These are phyloP conservation scores for Taxawa tesnikishii DNA, from an alignment of 2,329 filamentous ascomycete genomes.

Conservation along the genomic window DNA sequence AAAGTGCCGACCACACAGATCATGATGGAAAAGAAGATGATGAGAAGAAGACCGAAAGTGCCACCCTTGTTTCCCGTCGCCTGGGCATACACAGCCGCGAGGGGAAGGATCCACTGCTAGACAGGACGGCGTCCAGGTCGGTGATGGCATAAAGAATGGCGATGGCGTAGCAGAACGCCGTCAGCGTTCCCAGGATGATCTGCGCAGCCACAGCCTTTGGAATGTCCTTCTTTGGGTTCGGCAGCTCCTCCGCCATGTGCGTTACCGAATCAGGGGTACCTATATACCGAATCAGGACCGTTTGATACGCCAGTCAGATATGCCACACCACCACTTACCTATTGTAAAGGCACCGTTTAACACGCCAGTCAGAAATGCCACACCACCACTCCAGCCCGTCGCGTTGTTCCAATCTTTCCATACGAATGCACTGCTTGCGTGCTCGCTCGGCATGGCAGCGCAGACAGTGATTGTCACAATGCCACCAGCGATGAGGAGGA, in stretches of 20 bases:
- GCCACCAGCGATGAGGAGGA: constrained; percentile 31
- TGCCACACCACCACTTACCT: constrained; percentile 24
- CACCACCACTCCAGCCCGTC: constrained; percentile 35
- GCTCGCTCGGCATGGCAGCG: constrained; percentile 39
- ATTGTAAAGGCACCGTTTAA: constrained; percentile 26
- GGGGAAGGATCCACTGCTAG: constrained; percentile 29
- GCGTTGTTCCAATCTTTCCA: constrained; percentile 40
- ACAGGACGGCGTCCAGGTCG: constrained; percentile 28
- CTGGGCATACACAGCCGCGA: constrained; percentile 36
- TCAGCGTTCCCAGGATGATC: constrained; percentile 27
- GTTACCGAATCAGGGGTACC: constrained; percentile 23
- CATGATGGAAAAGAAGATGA: constrained; percentile 40
- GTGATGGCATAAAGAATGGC: constrained; percentile 39
- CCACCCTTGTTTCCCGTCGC: constrained; percentile 36
- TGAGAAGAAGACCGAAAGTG: constrained; percentile 45
- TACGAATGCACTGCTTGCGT: constrained; percentile 41
- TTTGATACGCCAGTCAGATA: constrained; percentile 25
- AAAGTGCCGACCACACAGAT: constrained; percentile 40
- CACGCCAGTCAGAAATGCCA: constrained; percentile 23
- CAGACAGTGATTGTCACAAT: constrained; percentile 23
- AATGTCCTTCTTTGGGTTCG: constrained; percentile 25
- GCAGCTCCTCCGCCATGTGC: constrained; percentile 25
- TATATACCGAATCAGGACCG: constrained; percentile 23
- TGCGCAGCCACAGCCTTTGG: constrained; percentile 39
- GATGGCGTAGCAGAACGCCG: constrained; percentile 36